phyloP scores from a whole-genome alignment of 2,329 filamentous ascomycete genomes.

The Pseudopithomyces maydicus region DNA sequence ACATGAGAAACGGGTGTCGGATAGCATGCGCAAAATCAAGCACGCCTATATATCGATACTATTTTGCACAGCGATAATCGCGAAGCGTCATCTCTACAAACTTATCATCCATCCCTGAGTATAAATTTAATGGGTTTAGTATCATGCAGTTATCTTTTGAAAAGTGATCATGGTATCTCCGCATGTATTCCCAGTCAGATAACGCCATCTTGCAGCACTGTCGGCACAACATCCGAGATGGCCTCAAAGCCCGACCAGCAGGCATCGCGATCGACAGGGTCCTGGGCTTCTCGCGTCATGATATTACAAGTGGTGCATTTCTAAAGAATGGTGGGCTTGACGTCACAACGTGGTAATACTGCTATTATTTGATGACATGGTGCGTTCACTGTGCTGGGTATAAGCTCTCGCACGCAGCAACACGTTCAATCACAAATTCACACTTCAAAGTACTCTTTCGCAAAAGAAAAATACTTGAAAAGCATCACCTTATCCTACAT shows the following conservation, averaged over 20 bases:
- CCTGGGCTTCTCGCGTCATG: neutral
- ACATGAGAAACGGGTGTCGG: too few species aligned
- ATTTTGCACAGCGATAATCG: too few species aligned
- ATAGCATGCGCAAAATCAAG: neutral
- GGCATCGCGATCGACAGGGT: neutral
- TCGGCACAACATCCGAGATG: neutral
- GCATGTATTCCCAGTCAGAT: too few species aligned
- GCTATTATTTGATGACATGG: neutral
- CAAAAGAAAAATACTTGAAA: too few species aligned
- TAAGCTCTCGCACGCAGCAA: neutral
- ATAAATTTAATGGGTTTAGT: too few species aligned
- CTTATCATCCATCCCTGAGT: too few species aligned
- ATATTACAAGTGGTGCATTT: neutral
- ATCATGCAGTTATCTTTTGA: too few species aligned
- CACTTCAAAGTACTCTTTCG: neutral
- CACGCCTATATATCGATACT: too few species aligned
- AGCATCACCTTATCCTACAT: too few species aligned
- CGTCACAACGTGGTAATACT: constrained; percentile 5
- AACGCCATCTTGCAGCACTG: neutral
- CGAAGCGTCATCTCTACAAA: too few species aligned
- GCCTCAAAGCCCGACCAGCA: neutral
- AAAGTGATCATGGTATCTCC: too few species aligned
- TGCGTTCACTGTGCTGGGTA: neutral
- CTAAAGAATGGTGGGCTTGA: neutral
- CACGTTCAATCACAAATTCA: neutral